Evolutionary conservation across 1,139 yeast genomes (phyloP).

Genomic region (Taphrina deformans): DNA sequence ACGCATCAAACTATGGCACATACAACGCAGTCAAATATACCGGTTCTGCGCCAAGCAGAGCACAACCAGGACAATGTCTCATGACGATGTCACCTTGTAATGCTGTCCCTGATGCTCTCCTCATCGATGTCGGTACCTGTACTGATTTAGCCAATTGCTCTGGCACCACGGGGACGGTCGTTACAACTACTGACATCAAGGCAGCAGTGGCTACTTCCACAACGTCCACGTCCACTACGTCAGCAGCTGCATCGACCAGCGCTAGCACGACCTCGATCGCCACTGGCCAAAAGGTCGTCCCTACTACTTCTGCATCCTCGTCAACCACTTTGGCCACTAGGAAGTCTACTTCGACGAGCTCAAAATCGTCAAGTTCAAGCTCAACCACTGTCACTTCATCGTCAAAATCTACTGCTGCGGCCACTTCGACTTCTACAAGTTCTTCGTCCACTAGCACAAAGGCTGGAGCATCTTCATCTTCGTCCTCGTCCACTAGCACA

Average conservation of each 20-base stretch:
- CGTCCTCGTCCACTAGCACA: not conserved
- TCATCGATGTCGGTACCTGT: not conserved
- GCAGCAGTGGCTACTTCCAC: not conserved
- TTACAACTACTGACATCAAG: not conserved
- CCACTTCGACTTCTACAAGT: not conserved
- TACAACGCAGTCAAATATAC: constrained; percentile 11
- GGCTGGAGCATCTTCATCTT: not conserved
- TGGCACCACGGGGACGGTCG: not conserved
- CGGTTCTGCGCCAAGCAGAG: not conserved
- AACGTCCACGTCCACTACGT: not conserved
- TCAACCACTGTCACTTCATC: no score
- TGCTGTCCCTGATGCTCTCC: not conserved
- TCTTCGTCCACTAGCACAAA: not conserved
- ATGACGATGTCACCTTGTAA: not conserved
- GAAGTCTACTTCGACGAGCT: not conserved
- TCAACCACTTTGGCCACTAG: not conserved
- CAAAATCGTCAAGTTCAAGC: not conserved
- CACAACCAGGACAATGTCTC: constrained; percentile 4
- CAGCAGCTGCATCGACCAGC: not conserved
- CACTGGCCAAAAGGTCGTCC: not conserved
- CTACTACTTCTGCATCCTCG: not conserved
- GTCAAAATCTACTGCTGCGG: no score
- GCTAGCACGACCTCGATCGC: not conserved
- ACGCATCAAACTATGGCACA: not conserved
- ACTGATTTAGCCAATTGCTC: not conserved